These are phyloP conservation scores for Plasmopara muralis DNA, from an alignment of 352 stramenopile genomes.

Conservation along the genomic window DNA sequence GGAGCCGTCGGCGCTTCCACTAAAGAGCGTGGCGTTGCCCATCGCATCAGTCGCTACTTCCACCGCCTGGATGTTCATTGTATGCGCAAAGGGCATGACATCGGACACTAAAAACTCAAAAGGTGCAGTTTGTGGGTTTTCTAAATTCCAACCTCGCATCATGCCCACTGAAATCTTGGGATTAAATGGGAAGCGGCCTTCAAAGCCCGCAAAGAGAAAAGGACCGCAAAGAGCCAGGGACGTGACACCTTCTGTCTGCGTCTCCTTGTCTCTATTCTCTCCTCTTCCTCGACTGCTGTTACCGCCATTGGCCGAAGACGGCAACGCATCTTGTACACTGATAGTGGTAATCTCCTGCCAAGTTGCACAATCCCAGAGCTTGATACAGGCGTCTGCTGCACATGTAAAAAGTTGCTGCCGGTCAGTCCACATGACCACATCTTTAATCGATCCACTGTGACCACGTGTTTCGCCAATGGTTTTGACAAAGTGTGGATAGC, in stretches of 20 bases:
- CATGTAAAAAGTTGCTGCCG: constrained; percentile 77
- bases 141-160: constrained; percentile 78
- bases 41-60: constrained; percentile 59
- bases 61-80: constrained; percentile 64
- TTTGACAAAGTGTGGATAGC: constrained; percentile 77
- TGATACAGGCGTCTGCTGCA: constrained; percentile 58
- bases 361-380: constrained; percentile 77
- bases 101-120: constrained; percentile 65
- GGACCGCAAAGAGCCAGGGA: constrained; percentile 64
- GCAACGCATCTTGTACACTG: constrained; percentile 32
- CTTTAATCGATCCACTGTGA: constrained; percentile 65
- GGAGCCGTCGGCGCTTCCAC: constrained; percentile 59
- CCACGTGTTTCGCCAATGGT: constrained; percentile 76
- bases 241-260: constrained; percentile 47
- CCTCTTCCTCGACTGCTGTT: constrained; percentile 8
- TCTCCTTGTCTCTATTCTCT: constrained; percentile 14
- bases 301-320: constrained; percentile 8
- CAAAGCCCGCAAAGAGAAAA: constrained; percentile 80
- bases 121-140: constrained; percentile 50
- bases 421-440: constrained; percentile 67
- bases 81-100: constrained; percentile 68
- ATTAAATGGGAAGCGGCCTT: constrained; percentile 53
- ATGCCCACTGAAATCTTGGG: constrained; percentile 57
- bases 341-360: constrained; percentile 80
- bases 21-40: constrained; percentile 70